Percentiles rank a stretch among this genome's conserved stretches.
These are phyloP conservation scores for Ministeria vibrans DNA, from an alignment of 78 protist genomes.

Conservation along the genomic window DNA sequence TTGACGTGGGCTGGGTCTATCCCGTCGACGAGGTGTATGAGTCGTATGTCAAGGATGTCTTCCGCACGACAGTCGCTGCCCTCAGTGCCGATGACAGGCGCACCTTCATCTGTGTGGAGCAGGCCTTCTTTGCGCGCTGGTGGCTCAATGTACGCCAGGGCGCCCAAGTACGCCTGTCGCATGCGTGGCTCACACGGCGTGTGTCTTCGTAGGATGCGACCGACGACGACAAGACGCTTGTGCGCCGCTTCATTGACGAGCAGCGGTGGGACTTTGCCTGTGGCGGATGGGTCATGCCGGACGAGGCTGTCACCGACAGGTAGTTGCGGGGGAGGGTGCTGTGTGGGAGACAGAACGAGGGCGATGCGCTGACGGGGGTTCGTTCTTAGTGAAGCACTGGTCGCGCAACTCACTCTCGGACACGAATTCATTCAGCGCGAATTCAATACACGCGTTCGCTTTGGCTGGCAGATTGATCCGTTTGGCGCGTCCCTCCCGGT, in stretches of 20 bases:
- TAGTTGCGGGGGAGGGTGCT: too few species aligned
- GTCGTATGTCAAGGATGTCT: not conserved
- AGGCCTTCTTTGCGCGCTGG: too few species aligned
- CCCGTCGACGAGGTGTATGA: conserved; percentile 7
- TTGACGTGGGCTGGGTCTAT: conserved; percentile 14
- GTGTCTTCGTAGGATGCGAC: not conserved
- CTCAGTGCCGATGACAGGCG: too few species aligned
- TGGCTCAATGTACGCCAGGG: too few species aligned
- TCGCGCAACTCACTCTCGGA: conserved; percentile 6
- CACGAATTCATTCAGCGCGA: conserved; percentile 1
- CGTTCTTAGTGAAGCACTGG: not conserved
- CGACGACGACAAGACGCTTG: not conserved
- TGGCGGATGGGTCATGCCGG: conserved; percentile 33
- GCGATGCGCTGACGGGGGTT: too few species aligned
- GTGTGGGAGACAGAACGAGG: too few species aligned
- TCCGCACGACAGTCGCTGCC: not conserved
- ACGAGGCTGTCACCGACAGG: conserved; percentile 23
- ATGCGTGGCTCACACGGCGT: not conserved
- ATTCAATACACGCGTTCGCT: not conserved
- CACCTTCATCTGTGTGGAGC: conserved; percentile 1
- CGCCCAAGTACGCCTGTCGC: too few species aligned
- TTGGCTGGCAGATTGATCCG: conserved; percentile 45
- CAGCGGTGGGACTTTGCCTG: conserved; percentile 13
- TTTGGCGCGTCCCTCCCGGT: conserved; percentile 1
- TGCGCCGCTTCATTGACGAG: not conserved